Base-by-base conservation (phyloP, 169 alveolate genomes). In the Plasmodium knowlesi region DNA sequence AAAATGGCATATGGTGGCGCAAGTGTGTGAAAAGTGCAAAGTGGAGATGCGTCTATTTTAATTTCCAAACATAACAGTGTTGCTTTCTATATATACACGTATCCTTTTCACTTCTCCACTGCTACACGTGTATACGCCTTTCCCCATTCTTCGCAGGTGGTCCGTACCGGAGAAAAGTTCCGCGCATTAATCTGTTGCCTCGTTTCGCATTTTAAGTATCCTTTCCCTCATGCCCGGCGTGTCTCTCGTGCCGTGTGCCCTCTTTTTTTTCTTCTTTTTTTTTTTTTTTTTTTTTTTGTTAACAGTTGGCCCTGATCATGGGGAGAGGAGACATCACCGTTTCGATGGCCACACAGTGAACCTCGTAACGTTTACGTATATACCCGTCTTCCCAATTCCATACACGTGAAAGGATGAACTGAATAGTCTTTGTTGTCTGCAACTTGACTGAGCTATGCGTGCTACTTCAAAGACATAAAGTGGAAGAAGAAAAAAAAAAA, bases 81-180 rank as follows among this genome's bases (percentile, higher is more conserved):
- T n/a, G 22, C 53, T 57, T 19, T 12, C 19, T 9, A 1, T 22
- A 32, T 14, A 82, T 16, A 16, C 54, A 22, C 0, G 67, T 10
- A n/a, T n/a, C n/a, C n/a, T 22, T 67, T 25, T 67, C 61, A 50
- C 61, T 0, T 12, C 8, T 50, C 1, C 22, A 50, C 61, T 12
- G 22, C 61, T 57, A 57, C 14, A 57, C 39, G 16, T 53, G 39
- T 82, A 3, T 28, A 41, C 39, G 19, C 57, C 19, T 0, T 25
- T 54, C 3, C 72, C 39, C 71, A n/a, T 57, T 82, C 70, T 43
- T 22, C 25, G n/a, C 22, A 82, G 90, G 90, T 82, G 90, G 90
- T 82, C 90, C 25, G 80, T 82, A 12, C 90, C 90, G 79, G 37
- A 82, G 43, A 43, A 22, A 28, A 43, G 90, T 53, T 50, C 78